phyloP scores from a whole-genome alignment of 306 rosid genomes.

The Cotoneaster glaucophyllus region DNA sequence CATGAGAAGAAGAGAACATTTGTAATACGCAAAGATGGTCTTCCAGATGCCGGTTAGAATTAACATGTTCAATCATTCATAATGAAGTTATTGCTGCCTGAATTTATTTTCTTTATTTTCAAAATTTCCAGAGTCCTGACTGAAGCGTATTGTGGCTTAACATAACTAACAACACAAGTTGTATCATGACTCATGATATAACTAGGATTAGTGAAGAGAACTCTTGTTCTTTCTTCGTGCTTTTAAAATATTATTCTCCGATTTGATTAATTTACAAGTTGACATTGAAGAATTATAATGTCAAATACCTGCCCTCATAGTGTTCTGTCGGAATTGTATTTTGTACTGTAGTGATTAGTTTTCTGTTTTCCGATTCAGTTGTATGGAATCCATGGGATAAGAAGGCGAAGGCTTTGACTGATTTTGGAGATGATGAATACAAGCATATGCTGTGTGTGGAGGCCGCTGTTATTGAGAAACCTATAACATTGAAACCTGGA shows the following conservation, averaged over 20 bases:
- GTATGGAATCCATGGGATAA: conserved; percentile 99
- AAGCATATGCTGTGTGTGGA: conserved; percentile 92
- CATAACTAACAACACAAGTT: neutral
- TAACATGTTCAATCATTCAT: conserved; percentile 10
- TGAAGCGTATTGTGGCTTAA: neutral
- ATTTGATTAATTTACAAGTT: neutral
- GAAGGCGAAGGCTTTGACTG: conserved; percentile 90
- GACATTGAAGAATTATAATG: neutral
- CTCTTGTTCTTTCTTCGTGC: neutral
- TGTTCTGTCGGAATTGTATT: neutral
- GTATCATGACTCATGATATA: neutral
- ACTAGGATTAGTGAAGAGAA: neutral
- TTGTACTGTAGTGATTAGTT: neutral
- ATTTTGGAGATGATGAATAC: conserved; percentile 97
- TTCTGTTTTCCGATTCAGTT: conserved; percentile 39
- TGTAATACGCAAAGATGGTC: conserved; percentile 92
- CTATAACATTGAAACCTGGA: conserved; percentile 89
- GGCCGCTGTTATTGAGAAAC: conserved; percentile 77
- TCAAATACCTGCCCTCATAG: neutral
- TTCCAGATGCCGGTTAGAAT: conserved; percentile 96
- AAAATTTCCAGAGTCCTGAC: neutral
- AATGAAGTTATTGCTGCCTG: neutral
- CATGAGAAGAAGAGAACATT: conserved; percentile 94
- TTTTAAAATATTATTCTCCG: neutral
- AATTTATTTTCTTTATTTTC: neutral